A percentile compares a stretch with the other conserved stretches of the same genome.
Evolutionary conservation across 2,329 filamentous ascomycete genomes (phyloP).

Genomic region (Neofusicoccum kwambonambiense): DNA sequence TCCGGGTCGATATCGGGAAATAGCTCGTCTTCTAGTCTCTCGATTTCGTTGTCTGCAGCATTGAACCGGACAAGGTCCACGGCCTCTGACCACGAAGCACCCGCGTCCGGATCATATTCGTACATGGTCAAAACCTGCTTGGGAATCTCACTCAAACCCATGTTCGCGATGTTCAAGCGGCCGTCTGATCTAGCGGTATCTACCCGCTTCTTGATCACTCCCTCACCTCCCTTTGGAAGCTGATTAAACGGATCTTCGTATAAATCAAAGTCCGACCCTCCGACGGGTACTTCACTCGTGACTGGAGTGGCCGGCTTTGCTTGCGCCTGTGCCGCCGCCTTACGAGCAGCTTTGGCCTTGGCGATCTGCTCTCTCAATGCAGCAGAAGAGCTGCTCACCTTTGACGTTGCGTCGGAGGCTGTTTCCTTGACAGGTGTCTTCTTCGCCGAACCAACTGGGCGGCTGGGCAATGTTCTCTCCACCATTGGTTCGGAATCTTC

Average conservation of each 20-base stretch:
- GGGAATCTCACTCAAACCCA: slow-evolving; percentile 78
- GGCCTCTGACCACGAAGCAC: slow-evolving; percentile 81
- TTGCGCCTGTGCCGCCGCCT: slow-evolving; percentile 21
- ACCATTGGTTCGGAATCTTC: background rate
- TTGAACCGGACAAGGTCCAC: slow-evolving; percentile 83
- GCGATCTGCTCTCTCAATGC: slow-evolving; percentile 88
- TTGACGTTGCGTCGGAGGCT: slow-evolving; percentile 35
- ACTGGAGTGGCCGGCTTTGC: slow-evolving; percentile 10
- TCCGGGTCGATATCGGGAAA: slow-evolving; percentile 69
- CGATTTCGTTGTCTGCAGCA: slow-evolving; percentile 86
- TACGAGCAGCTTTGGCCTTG: slow-evolving; percentile 80
- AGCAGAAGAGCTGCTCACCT: slow-evolving; percentile 67
- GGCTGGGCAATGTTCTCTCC: background rate
- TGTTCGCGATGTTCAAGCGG: slow-evolving; percentile 81
- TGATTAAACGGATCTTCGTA: slow-evolving; percentile 71
- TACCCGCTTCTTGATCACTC: slow-evolving; percentile 71
- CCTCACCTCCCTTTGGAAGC: slow-evolving; percentile 58
- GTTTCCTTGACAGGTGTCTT: slow-evolving; percentile 29
- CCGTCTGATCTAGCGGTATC: slow-evolving; percentile 73
- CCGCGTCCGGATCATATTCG: slow-evolving; percentile 66
- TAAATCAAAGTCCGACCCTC: slow-evolving; percentile 54
- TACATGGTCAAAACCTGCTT: slow-evolving; percentile 88
- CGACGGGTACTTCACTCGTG: slow-evolving; percentile 21
- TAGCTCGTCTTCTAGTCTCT: slow-evolving; percentile 67
- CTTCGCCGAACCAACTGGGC: slow-evolving; percentile 14